A percentile compares a stretch with the other conserved stretches of the same genome.
Evolutionary conservation across 768 basidiomycete genomes (phyloP).

Genomic region (Pholiota molesta): DNA sequence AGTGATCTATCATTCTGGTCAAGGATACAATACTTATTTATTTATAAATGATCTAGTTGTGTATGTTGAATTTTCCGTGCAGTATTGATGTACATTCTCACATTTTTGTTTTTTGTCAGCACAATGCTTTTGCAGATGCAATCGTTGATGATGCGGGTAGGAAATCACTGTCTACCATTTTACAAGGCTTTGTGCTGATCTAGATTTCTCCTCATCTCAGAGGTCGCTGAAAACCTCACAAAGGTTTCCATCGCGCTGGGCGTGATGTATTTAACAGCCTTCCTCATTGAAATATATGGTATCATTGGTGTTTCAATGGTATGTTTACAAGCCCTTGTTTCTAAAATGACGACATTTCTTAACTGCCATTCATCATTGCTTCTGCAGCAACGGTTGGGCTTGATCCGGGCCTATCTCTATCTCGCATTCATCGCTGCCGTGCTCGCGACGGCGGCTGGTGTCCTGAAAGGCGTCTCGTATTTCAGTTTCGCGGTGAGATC

Average conservation of each 20-base stretch:
- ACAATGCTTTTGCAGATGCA: conserved; percentile 38
- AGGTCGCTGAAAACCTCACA: conserved; percentile 31
- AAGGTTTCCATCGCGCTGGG: conserved; percentile 40
- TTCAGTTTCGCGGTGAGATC: conserved; percentile 39
- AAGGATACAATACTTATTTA: conserved; percentile 1
- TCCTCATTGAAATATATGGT: conserved; percentile 34
- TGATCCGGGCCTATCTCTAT: conserved; percentile 32
- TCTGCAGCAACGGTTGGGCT: conserved; percentile 28
- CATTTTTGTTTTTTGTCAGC: conserved; percentile 19
- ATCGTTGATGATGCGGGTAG: conserved; percentile 33
- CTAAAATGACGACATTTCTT: conserved; percentile 10
- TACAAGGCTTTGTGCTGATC: neutral
- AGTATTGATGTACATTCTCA: neutral
- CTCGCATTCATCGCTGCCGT: conserved; percentile 38
- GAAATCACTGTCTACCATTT: neutral
- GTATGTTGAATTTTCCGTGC: neutral
- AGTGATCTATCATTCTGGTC: conserved; percentile 20
- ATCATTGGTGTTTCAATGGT: conserved; percentile 33
- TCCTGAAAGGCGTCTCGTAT: conserved; percentile 39
- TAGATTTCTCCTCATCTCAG: conserved; percentile 11
- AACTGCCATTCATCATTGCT: neutral
- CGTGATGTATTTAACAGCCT: conserved; percentile 37
- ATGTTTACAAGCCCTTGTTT: neutral
- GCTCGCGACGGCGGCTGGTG: conserved; percentile 37
- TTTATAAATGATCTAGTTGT: conserved; percentile 3